A percentile compares a stretch with the other conserved stretches of the same genome.
Evolutionary conservation across 2,329 filamentous ascomycete species (phyloP).

Genomic region (Phyllosticta citrichinensis): DNA sequence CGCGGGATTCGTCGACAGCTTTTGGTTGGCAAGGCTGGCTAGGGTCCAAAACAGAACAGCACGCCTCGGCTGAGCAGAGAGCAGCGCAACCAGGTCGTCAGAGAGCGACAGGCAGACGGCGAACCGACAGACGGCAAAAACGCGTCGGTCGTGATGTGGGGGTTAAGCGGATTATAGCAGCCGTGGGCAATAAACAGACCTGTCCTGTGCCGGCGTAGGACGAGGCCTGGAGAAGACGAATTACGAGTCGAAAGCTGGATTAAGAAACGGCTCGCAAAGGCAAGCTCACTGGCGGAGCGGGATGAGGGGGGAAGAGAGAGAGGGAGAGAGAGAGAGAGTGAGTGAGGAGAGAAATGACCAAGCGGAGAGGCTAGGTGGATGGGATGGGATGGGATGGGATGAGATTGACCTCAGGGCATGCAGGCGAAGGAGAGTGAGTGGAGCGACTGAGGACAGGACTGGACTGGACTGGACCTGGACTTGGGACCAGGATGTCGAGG

Average conservation of each 20-base stretch:
- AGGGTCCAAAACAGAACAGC: not conserved
- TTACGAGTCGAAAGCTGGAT: not conserved
- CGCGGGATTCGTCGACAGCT: not conserved
- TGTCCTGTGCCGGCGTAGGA: not conserved
- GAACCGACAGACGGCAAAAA: not conserved
- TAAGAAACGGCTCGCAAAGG: not conserved
- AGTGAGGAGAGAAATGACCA: not conserved
- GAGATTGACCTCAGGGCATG: not conserved
- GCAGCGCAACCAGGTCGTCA: not conserved
- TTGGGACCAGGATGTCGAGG: not conserved
- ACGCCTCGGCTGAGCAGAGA: not conserved
- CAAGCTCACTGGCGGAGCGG: not conserved
- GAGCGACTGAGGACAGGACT: not conserved
- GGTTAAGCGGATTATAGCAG: not conserved
- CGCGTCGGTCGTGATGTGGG: not conserved
- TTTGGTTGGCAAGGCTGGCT: not conserved
- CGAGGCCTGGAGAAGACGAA: not conserved
- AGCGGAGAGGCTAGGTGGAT: not conserved
- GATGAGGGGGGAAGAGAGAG: not conserved
- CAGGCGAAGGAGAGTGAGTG: not conserved
- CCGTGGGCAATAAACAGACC: not conserved
- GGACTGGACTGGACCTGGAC: no score
- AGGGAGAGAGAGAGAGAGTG: not conserved
- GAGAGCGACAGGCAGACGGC: not conserved
- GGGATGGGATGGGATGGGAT: not conserved